Evolutionary conservation across 768 basidiomycete species (phyloP).

Genomic region (Amanita jacksonii): DNA sequence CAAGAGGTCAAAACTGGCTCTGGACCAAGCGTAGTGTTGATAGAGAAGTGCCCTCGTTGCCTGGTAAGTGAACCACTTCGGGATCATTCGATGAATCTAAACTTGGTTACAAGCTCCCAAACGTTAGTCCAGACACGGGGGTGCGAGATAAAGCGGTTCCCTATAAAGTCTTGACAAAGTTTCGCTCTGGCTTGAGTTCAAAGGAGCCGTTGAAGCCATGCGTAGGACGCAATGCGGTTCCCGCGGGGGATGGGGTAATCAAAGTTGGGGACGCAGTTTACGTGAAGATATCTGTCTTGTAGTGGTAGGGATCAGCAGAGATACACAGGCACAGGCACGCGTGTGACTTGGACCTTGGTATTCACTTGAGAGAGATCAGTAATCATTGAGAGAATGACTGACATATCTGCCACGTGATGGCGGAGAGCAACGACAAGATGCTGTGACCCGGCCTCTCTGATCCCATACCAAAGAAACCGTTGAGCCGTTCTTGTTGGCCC

Average conservation of each 20-base stretch:
- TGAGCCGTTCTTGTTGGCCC: not conserved
- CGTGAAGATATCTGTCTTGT: constrained; percentile 38
- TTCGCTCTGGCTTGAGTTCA: constrained; percentile 52
- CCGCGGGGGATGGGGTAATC: constrained; percentile 39
- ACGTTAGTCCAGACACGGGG: constrained; percentile 58
- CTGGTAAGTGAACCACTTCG: constrained; percentile 36
- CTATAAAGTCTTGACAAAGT: constrained; percentile 67
- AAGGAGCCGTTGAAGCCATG: constrained; percentile 41
- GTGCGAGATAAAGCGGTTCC: constrained; percentile 64
- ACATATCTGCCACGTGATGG: no score
- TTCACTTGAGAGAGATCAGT: no score
- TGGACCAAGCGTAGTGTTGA: constrained; percentile 41
- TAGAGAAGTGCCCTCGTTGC: constrained; percentile 64
- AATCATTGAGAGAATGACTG: no score
- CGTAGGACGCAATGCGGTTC: constrained; percentile 58
- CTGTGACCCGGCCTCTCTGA: not conserved
- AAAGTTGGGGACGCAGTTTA: constrained; percentile 53
- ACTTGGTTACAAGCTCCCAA: constrained; percentile 29
- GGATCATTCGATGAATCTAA: not conserved
- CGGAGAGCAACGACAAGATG: no score
- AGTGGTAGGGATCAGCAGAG: no score
- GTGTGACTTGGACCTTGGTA: not conserved
- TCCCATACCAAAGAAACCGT: not conserved
- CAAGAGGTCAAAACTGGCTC: constrained; percentile 48
- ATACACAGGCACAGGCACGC: constrained; percentile 6